Evolutionary conservation across 2,329 filamentous ascomycete species (phyloP), one percentile per base, ranked within the genome.

Genomic region (Diaporthe aspalathi): DNA sequence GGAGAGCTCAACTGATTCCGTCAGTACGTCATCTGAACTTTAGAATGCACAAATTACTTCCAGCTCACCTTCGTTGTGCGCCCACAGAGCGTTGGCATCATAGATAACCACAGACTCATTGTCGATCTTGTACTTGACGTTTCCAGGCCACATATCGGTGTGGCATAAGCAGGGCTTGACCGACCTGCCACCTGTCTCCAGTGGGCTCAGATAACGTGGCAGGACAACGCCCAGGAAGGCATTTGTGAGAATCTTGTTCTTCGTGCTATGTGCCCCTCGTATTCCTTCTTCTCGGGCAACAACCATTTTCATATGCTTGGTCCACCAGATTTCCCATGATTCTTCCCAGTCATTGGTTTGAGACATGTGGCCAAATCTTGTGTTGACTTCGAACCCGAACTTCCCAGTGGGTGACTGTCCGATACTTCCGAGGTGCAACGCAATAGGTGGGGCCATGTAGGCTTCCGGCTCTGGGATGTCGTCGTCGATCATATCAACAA

Each of bases 81-180:
- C 53, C 53, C 53, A 56, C 7, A 56, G 4, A 2, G 24, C 53
- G 11, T 56, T 56, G 8, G 53, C 53, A 38, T 56, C 53, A 12
- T 35, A 56, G 6, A 22, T 38, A 20, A 56, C 8, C 3, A 56
- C 32, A 22, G 29, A 0, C 9, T 56, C 29, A 9, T 22, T n/a
- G 5, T 38, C 53, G 14, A 22, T 29, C 32, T 38, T 35, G 20
- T 56, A 38, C 29, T 56, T 56, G 29, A 56, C 53, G 7, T 56
- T 56, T 1, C 53, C 53, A 22, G 53, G 53, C 53, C 53, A 56
- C 53, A 56, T n/a, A 22, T 56, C 32, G 7, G 29, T 38, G 53
- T 56, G 53, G 53, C 53, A 56, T 12, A 56, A 12, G 17, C 53
- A 56, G 5, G 53, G 53, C 20, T 38, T 56, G 53, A 56, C 5